phyloP scores from a whole-genome alignment of 805 yeast genomes.

The Clavispora fructus region DNA sequence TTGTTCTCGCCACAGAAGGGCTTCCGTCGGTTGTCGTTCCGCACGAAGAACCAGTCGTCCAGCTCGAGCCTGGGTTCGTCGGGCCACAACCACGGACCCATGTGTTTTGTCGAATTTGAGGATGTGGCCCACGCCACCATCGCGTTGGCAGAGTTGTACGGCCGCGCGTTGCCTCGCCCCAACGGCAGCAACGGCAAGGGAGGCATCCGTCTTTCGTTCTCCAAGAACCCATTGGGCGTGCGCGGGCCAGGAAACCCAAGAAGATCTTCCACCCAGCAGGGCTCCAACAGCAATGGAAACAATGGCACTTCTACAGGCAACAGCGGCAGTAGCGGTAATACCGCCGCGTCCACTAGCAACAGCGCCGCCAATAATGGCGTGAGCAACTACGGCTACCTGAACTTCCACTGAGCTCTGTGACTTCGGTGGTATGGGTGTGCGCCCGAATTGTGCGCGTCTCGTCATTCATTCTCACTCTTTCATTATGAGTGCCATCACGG shows the following conservation, averaged over 20 bases:
- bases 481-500: slow-evolving; percentile 4
- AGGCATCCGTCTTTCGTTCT: slow-evolving; percentile 88
- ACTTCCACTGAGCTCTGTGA: slow-evolving; percentile 17
- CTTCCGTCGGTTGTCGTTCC: slow-evolving; percentile 84
- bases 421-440: slow-evolving; percentile 3
- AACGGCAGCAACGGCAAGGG: slow-evolving; percentile 73
- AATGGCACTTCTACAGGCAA: slow-evolving; percentile 65
- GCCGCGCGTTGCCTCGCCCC: slow-evolving; percentile 82
- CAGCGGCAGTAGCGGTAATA: slow-evolving; percentile 57
- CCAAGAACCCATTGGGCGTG: slow-evolving; percentile 96
- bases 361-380: slow-evolving; percentile 16
- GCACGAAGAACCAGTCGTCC: slow-evolving; percentile 54
- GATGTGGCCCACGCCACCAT: slow-evolving; percentile 91
- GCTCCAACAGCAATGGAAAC: slow-evolving; percentile 5
- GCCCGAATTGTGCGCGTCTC: neutral
- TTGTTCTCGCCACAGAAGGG: slow-evolving; percentile 87
- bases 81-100: slow-evolving; percentile 76
- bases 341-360: slow-evolving; percentile 33
- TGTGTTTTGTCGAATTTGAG: slow-evolving; percentile 99
- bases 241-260: slow-evolving; percentile 60
- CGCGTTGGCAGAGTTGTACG: slow-evolving; percentile 91
- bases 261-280: slow-evolving; percentile 31
- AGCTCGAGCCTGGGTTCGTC: slow-evolving; percentile 17
- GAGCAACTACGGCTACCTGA: slow-evolving; percentile 35
- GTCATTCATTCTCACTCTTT: slow-evolving; percentile 7